Evolutionary conservation across 75 land plant species (phyloP).

Genomic region (Pseudotsuga menziesii): DNA sequence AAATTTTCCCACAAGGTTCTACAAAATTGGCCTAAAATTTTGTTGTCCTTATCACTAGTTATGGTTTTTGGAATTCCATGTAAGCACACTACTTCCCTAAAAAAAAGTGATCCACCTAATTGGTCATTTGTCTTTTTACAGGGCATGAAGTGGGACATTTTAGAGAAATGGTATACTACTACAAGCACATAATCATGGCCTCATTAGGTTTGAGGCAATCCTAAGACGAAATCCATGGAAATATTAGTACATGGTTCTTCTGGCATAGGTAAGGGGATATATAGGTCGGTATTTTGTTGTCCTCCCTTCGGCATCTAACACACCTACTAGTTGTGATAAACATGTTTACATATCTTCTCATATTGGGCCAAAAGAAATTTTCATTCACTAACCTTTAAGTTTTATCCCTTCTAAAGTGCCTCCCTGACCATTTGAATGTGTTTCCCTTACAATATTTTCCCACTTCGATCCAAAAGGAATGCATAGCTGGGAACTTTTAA

Average conservation of each 20-base stretch:
- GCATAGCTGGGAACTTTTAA: too few relatives aligned
- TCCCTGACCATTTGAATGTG: neutral
- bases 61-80: conserved; percentile 1
- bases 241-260: too few relatives aligned
- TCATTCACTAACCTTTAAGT: too few relatives aligned
- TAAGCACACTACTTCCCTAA: neutral
- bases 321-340: too few relatives aligned
- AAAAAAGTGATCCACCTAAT: neutral
- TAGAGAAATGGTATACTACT: too few relatives aligned
- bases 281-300: neutral
- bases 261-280: neutral
- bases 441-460: neutral
- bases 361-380: too few relatives aligned
- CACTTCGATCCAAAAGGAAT: too few relatives aligned
- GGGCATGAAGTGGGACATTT: neutral
- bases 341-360: neutral
- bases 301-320: neutral
- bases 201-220: neutral
- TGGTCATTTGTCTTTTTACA: neutral
- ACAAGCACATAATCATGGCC: neutral
- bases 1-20: too few relatives aligned
- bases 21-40: neutral
- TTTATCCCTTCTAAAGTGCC: too few relatives aligned
- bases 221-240: too few relatives aligned
- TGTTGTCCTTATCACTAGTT: neutral